Evolutionary conservation across 768 basidiomycete species (phyloP).

Genomic region (Hydnum rufescens): DNA sequence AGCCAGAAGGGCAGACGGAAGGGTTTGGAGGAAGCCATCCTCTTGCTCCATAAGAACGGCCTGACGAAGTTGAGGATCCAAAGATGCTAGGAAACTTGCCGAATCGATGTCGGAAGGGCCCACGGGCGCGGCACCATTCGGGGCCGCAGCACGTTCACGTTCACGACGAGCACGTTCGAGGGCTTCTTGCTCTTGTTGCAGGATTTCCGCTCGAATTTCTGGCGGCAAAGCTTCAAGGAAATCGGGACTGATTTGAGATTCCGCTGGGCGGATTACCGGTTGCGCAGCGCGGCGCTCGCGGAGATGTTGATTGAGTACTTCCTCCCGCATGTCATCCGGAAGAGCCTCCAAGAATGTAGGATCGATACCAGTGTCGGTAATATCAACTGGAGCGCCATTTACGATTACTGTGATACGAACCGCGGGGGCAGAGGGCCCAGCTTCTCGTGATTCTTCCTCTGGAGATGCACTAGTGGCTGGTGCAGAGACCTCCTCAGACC

Average conservation of each 20-base stretch:
- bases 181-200: conserved; percentile 63
- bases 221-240: conserved; percentile 93
- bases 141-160: conserved; percentile 23
- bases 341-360: conserved; percentile 94
- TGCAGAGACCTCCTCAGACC: not conserved
- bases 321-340: conserved; percentile 97
- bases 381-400: conserved; percentile 84
- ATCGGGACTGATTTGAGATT: conserved; percentile 82
- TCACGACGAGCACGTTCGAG: conserved; percentile 46
- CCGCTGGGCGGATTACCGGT: conserved; percentile 42
- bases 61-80: conserved; percentile 76
- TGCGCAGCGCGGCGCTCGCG: conserved; percentile 72
- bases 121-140: conserved; percentile 13
- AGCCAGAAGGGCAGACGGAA: conserved; percentile 73
- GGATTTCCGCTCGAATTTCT: conserved; percentile 89
- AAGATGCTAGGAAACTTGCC: conserved; percentile 76
- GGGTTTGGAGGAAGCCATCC: conserved; percentile 58
- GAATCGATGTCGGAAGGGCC: conserved; percentile 61
- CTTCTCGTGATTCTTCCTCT: not conserved
- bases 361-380: conserved; percentile 97
- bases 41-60: conserved; percentile 82
- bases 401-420: conserved; percentile 69
- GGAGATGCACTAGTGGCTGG: not conserved
- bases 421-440: conserved; percentile 2
- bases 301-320: conserved; percentile 92